phyloP scores from a whole-genome alignment of 2,329 filamentous ascomycete genomes.

The Sordariomycetes sp. region DNA sequence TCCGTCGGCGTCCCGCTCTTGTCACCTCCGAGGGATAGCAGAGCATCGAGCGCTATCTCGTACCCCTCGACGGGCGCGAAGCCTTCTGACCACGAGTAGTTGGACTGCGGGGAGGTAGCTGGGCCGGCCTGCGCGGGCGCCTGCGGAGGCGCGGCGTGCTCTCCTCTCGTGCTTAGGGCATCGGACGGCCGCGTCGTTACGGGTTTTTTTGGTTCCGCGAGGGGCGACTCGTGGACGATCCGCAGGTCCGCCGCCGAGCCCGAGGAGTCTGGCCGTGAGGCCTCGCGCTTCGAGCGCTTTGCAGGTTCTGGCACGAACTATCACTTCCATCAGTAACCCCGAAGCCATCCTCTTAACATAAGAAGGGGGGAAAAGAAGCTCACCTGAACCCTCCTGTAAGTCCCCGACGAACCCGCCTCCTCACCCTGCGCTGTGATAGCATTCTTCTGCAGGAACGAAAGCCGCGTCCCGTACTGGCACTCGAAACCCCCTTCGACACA shows the following conservation, averaged over 20 bases:
- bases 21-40: conserved; percentile 21
- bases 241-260: background rate
- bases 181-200: background rate
- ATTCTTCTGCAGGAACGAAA: conserved; percentile 38
- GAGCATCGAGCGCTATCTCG: conserved; percentile 20
- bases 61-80: conserved; percentile 9
- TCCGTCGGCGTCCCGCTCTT: background rate
- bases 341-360: background rate
- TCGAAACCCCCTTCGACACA: conserved; percentile 33
- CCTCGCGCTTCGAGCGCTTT: background rate
- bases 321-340: background rate
- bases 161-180: background rate
- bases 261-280: background rate
- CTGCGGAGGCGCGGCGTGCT: background rate
- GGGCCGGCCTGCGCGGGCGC: background rate
- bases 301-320: background rate
- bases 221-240: background rate
- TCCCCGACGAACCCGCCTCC: background rate
- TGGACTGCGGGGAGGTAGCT: background rate
- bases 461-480: conserved; percentile 34
- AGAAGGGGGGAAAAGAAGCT: background rate
- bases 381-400: background rate
- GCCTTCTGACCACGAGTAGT: background rate
- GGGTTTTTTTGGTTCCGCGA: background rate
- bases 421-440: conserved; percentile 10